Base-by-base conservation (phyloP, 2,329 filamentous ascomycete species). In the Calonectria pteridis region DNA sequence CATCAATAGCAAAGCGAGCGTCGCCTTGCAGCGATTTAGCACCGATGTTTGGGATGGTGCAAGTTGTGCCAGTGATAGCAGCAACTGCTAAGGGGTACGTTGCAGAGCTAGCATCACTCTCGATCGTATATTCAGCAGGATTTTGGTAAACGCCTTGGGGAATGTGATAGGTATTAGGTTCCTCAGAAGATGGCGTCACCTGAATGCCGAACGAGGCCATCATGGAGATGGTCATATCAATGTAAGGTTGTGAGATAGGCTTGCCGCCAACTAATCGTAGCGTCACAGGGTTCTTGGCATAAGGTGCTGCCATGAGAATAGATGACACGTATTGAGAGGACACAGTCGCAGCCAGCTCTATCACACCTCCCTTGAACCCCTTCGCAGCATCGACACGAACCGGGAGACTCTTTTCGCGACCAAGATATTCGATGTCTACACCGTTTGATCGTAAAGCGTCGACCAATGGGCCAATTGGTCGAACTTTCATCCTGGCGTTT, bases 311-410 rank as follows among this genome's bases (percentile, higher is more conserved):
- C 95, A 99, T 97, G 66, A 99, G 88, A 76, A 99, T 92, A 1
- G 96, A 98, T 0, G 97, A 98, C 46, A 99, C 97, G 82, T 98
- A 99, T 85, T 99, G 97, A n/a, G 97, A 98, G 11, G 97, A 99
- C 20, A 98, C 94, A 51, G 97, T 98, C 0, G 97, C 97, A 14
- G 96, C 95, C 71, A 99, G 89, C 83, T 98, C 94, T 79, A 99
- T 98, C 33, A 94, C 89, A 46, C 97, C 97, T 69, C 96, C 96
- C 59, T 92, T 91, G 77, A 98, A 93, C 5, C 96, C 96, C 62
- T 93, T 93, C 29, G 94, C 94, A 58, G 97, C 95, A 75, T 93
- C 91, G 65, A 99, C 93, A 72, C 93, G 91, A 16, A 99, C 86
- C 0, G 97, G 97, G 51, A 99, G 88, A 83, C 96, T 97, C 76